Conservation (phyloP, 352 stramenopile species). For the Globisporangium mamillatum region DNA sequence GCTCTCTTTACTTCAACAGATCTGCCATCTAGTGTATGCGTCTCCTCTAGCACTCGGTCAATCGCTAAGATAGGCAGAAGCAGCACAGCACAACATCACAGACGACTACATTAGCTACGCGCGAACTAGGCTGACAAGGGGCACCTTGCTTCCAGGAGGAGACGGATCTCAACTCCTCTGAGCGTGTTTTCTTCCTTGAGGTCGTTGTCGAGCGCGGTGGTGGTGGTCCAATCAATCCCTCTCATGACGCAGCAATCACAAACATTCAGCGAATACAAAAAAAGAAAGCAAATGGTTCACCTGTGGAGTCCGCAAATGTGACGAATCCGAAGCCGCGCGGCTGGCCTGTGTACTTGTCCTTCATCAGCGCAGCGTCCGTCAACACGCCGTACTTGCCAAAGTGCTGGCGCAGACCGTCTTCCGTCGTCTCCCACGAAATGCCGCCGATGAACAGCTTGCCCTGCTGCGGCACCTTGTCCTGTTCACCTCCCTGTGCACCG, state of each 20-base stretch:
- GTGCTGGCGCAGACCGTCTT: constrained; percentile 85
- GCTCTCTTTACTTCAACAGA: constrained; percentile 92
- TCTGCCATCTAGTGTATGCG: constrained; percentile 88
- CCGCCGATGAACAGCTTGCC: constrained; percentile 92
- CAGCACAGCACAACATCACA: constrained; percentile 13
- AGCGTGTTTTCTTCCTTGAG: not conserved
- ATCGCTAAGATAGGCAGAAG: constrained; percentile 42
- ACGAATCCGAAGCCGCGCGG: constrained; percentile 92
- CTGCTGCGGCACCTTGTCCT: constrained; percentile 25
- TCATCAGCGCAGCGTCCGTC: constrained; percentile 89
- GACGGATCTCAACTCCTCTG: constrained; percentile 15
- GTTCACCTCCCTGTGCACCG: not conserved
- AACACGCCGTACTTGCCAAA: constrained; percentile 89
- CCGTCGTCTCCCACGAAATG: constrained; percentile 92
- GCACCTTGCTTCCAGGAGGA: constrained; percentile 4
- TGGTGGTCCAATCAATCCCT: not conserved
- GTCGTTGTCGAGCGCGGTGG: not conserved
- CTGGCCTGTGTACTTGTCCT: constrained; percentile 92
- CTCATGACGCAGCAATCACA: not conserved
- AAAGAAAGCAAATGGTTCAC: constrained; percentile 32
- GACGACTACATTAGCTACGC: constrained; percentile 28
- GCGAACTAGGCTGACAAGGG: constrained; percentile 9
- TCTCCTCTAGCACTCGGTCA: constrained; percentile 79
- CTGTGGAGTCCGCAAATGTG: constrained; percentile 88
- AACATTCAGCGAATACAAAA: not conserved